These are phyloP conservation scores for Panicum miliaceum DNA, from an alignment of 176 grass and related monocot species.

Conservation along the genomic window DNA sequence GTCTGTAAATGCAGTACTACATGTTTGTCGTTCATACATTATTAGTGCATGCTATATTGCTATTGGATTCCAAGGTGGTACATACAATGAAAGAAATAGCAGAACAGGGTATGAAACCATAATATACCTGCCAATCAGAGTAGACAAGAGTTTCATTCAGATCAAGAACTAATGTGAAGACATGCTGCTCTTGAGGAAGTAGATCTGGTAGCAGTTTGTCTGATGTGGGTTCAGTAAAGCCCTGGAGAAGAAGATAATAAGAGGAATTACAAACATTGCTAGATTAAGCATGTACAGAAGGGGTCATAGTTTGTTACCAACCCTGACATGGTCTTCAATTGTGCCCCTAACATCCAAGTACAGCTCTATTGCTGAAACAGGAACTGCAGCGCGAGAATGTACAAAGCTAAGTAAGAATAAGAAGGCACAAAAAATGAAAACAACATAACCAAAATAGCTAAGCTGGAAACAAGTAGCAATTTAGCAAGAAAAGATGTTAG, in stretches of 20 bases:
- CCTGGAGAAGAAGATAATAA: constrained; percentile 51
- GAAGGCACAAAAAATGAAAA: constrained; percentile 36
- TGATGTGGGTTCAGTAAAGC: constrained; percentile 95
- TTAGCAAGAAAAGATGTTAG: not conserved
- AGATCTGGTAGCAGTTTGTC: constrained; percentile 93
- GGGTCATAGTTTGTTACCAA: constrained; percentile 48
- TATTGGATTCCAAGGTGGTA: not conserved
- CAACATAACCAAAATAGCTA: not conserved
- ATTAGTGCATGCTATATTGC: not conserved
- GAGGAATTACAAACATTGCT: constrained; percentile 3
- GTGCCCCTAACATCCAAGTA: constrained; percentile 67
- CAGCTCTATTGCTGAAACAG: constrained; percentile 61
- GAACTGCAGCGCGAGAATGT: constrained; percentile 55
- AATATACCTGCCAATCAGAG: constrained; percentile 86
- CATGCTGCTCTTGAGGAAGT: constrained; percentile 62
- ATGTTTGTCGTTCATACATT: not conserved
- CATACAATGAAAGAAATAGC: constrained; percentile 3
- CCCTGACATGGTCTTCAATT: constrained; percentile 82
- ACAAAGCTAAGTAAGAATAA: constrained; percentile 20
- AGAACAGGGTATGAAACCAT: not conserved
- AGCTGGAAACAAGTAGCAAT: constrained; percentile 6
- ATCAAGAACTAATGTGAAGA: constrained; percentile 93
- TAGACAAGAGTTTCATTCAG: constrained; percentile 94
- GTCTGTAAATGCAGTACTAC: not conserved
- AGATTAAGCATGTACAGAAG: constrained; percentile 18